Base-by-base conservation (phyloP, 768 basidiomycete species). In the Cystofilobasidium ferigula region DNA sequence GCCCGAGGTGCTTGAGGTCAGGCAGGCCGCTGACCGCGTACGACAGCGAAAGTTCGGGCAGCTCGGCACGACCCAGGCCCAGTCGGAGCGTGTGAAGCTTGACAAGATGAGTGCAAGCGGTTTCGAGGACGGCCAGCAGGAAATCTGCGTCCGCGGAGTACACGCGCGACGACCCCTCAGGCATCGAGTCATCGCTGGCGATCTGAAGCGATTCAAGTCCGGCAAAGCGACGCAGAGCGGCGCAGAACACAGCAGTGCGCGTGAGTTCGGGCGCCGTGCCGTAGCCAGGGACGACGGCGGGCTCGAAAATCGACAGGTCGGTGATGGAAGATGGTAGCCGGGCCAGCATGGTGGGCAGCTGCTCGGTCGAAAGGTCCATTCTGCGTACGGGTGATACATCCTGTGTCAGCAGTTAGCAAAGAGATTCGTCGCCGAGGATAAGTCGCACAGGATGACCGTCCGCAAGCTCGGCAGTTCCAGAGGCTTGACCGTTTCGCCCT, bases 241-340 rank as follows among this genome's bases (percentile, higher is more conserved):
- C 14, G 56, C 38, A 42, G 42, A 63, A 47, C 1, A 16, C 22
- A 40, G 28, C 47, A 2, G 63, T 42, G 2, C n/a, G n/a, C n/a
- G n/a, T n/a, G n/a, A n/a, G n/a, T n/a, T n/a, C n/a, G n/a, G n/a
- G 42, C n/a, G 36, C 57, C 56, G 24, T 34, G 24, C 7, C 28
- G 26, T 36, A 14, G 18, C 45, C 47, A 6, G 63, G 54, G 5
- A 57, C 54, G 32, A 63, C 53, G 12, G 42, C 24, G 1, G 56
- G 54, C 30, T 57, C 54, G 56, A 57, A 54, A 10, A 63, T 28
- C 30, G 56, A 42, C 32, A 63, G 63, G 24, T 40, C 26, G 20
- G 28, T 13, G 42, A 63, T 63, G 28, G 30, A 34, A 0, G 63
- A 40, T 7, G 63, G 63, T 3, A 63, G 22, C 13, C 57, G 56